phyloP scores from a whole-genome alignment of 2,329 filamentous ascomycete genomes.

The Gnomoniopsis smithogilvyi region DNA sequence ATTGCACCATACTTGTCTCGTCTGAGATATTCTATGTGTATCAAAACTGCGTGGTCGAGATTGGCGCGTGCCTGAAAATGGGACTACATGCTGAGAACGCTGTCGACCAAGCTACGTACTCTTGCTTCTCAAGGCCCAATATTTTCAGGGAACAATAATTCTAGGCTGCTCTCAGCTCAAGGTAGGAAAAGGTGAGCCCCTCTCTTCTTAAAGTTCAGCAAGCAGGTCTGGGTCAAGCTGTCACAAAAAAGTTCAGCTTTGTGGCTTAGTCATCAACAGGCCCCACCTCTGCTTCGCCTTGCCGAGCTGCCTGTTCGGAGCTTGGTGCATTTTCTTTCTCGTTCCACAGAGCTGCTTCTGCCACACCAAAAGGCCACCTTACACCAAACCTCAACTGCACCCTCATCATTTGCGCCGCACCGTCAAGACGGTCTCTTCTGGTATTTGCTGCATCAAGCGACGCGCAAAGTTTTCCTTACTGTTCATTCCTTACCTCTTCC shows the following conservation, averaged over 20 bases:
- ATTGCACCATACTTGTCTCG: too few relatives aligned
- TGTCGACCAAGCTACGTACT: too few relatives aligned
- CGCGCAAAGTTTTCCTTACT: conserved; percentile 14
- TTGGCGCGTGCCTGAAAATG: too few relatives aligned
- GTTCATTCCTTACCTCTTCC: not conserved
- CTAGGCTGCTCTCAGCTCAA: not conserved
- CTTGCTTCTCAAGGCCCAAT: too few relatives aligned
- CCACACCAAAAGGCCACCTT: conserved; percentile 16
- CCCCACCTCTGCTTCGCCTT: not conserved
- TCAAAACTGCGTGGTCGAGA: too few relatives aligned
- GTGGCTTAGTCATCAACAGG: not conserved
- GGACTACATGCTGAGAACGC: too few relatives aligned
- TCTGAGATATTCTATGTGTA: too few relatives aligned
- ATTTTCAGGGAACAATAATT: too few relatives aligned
- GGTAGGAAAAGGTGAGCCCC: not conserved
- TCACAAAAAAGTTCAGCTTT: not conserved
- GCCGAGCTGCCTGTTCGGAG: not conserved
- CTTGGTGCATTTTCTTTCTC: conserved; percentile 14
- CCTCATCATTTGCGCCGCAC: not conserved
- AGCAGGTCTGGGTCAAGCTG: not conserved
- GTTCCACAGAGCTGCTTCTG: conserved; percentile 1
- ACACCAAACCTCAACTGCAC: not conserved
- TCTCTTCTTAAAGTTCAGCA: not conserved
- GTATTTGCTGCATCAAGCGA: not conserved
- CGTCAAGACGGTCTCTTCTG: not conserved